phyloP scores from a whole-genome alignment of 2,329 filamentous ascomycete species.

The Botrytis elliptica region DNA sequence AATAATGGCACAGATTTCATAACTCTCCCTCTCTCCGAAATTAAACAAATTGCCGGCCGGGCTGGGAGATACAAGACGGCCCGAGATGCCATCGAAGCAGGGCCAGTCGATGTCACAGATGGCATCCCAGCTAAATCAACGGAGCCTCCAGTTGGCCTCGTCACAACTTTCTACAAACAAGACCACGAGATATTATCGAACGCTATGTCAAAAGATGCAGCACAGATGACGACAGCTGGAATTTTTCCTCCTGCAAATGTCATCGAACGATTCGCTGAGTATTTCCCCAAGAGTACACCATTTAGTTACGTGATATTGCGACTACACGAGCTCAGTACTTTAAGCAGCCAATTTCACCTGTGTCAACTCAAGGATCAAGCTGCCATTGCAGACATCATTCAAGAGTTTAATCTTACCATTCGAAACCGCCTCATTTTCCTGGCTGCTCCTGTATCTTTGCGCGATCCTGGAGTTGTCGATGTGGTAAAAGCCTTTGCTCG shows the following conservation, averaged over 20 bases:
- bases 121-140: not conserved
- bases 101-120: slow-evolving; percentile 15
- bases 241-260: slow-evolving; percentile 70
- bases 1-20: slow-evolving; percentile 59
- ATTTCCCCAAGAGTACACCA: slow-evolving; percentile 78
- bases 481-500: slow-evolving; percentile 64
- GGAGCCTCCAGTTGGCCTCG: slow-evolving; percentile 56
- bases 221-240: slow-evolving; percentile 68
- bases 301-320: slow-evolving; percentile 80
- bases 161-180: slow-evolving; percentile 72
- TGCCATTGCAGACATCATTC: slow-evolving; percentile 70
- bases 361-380: slow-evolving; percentile 62
- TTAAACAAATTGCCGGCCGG: slow-evolving; percentile 93
- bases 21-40: slow-evolving; percentile 67
- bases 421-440: slow-evolving; percentile 75
- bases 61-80: slow-evolving; percentile 84
- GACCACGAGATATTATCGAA: slow-evolving; percentile 64
- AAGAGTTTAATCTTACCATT: slow-evolving; percentile 67
- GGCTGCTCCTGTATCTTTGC: slow-evolving; percentile 63
- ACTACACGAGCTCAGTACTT: slow-evolving; percentile 62
- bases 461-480: slow-evolving; percentile 46
- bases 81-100: slow-evolving; percentile 48
- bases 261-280: slow-evolving; percentile 73
- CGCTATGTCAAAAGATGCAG: slow-evolving; percentile 63
- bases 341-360: slow-evolving; percentile 68